Evolutionary conservation across 352 stramenopile species (phyloP), one percentile per base, ranked within the genome.

Genomic region (Globisporangium recalcitrans): DNA sequence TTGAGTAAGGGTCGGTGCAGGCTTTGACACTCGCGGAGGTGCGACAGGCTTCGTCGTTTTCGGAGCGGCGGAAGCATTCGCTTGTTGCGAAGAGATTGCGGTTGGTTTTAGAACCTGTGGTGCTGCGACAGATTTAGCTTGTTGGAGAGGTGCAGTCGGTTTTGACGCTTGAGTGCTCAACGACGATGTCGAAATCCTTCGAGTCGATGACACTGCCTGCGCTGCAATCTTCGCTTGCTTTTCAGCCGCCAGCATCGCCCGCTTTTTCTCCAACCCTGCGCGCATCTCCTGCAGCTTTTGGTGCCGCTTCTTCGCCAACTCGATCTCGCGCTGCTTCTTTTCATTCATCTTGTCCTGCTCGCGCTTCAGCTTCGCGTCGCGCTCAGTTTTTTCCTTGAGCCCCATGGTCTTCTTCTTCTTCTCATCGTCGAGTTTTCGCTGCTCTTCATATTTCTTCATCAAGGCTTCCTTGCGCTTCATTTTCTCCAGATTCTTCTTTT

Each of bases 381-480:
- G 76, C 52, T 91, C 80, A 2, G 75, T 73, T 58, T 85, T 88
- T n/a, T 80, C 78, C 61, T 90, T 81, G 29, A 80, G 69, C 8
- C 77, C 60, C 5, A 70, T 52, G n/a, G 57, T 60, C 48, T 77
- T 75, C 63, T 87, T 87, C 53, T 78, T 88, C 63, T 90, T 84
- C 9, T 88, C 74, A 21, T 90, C 85, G 48, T 90, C 86, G 1
- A 70, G 59, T 46, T 75, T 77, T 3, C 75, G 73, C 61, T 91
- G 75, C 48, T 91, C 80, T 58, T 90, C 84, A 52, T 90, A 82
- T 52, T 76, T 88, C 63, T 82, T 84, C 58, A 78, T 78, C 49
- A 91, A 62, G 10, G 78, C 78, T 26, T 87, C 75, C 59, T 87
- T 86, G 9, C 80, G 74, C 40, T 80, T 81, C 53, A 73, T 63